Base-by-base conservation (phyloP, 2,329 filamentous ascomycete genomes). In the Hortaea sp. region DNA sequence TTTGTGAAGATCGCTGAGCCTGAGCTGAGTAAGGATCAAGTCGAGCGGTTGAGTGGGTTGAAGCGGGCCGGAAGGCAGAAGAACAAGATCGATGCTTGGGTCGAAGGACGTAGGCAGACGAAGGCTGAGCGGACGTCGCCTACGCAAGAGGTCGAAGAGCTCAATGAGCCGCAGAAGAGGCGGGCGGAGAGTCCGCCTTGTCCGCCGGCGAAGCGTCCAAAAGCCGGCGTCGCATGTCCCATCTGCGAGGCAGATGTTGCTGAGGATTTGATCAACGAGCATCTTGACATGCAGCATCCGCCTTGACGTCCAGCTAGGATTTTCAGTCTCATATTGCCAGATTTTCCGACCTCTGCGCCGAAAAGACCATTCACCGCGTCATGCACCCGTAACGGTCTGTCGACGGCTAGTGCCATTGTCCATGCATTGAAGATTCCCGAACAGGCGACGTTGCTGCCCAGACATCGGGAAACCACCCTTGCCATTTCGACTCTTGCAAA, bases 61-160 rank as follows among this genome's bases (percentile, higher is more conserved):
- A 60, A 67, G 53, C 61, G 66, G 44, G 68, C 68, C 2, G 68
- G 68, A 5, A 52, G 57, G 47, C 68, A 71, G 55, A 70, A 65
- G 51, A 70, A 69, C 47, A 71, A 70, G 52, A 54, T 71, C 37
- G 67, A 71, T 48, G 45, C 43, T 5, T 71, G 68, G 67, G 48
- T 69, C n/a, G 60, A 54, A 7, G 42, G 38, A 28, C 45, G 48
- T 46, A 30, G 46, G 49, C 32, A 35, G 32, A 35, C 9, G n/a
- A 35, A 4, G 7, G 32, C 7, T n/a, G 9, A n/a, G 5, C 42
- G 29, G 7, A n/a, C 20, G 13, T 12, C 10, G 41, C 30, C 7
- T 35, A 39, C 31, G 31, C n/a, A 38, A 34, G 7, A 37, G 42
- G 32, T 9, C 4, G 9, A 9, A 35, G n/a, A n/a, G 32, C 32